Base-by-base conservation (phyloP, 2,329 filamentous ascomycete genomes). In the Colletotrichum spinosum region DNA sequence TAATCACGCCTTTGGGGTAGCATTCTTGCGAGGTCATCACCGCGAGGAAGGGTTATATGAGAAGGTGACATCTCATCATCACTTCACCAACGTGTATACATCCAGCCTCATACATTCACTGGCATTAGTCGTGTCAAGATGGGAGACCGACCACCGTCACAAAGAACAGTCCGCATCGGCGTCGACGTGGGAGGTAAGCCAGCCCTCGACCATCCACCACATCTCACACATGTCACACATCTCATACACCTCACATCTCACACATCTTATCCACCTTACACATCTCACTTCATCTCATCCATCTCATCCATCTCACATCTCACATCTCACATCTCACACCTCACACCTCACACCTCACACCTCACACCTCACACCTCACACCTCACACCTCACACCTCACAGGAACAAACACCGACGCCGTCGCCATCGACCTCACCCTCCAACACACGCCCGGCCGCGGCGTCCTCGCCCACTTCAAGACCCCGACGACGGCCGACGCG, bases 401-500 rank as follows among this genome's bases (percentile, higher is more conserved):
- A 65, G 62, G 82, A 35, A 86, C 84, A 49, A 86, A 86, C 68
- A 86, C 84, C 4, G 84, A 86, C 52, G 83, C 82, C 15, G 83
- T 84, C 12, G 74, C 85, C 33, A 75, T 86, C 17, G 81, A 86
- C 64, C 67, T 74, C 9, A 71, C 74, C 35, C 71, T 75, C 0
- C 73, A 74, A 5, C 74, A 76, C 6, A 55, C 38, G 1, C 53
- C 74, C 2, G 72, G 75, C 59, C 79, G 76, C 67, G 82, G 81
- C 37, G 82, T 85, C 54, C 56, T 84, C 1, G 81, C 83, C 8
- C 83, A 80, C 77, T 74, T 84, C 72, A 86, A 86, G 69, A 74
- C 81, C 1, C 76, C 78, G 8, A 86, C 84, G 0, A 85, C 83
- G 1, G 73, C 78, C 0, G 79, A 86, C 53, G 81, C 82, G 1